A percentile compares a stretch with the other conserved stretches of the same genome.
phyloP scores from a whole-genome alignment of 345 rosid species.

The Xanthoceras sorbifolium region DNA sequence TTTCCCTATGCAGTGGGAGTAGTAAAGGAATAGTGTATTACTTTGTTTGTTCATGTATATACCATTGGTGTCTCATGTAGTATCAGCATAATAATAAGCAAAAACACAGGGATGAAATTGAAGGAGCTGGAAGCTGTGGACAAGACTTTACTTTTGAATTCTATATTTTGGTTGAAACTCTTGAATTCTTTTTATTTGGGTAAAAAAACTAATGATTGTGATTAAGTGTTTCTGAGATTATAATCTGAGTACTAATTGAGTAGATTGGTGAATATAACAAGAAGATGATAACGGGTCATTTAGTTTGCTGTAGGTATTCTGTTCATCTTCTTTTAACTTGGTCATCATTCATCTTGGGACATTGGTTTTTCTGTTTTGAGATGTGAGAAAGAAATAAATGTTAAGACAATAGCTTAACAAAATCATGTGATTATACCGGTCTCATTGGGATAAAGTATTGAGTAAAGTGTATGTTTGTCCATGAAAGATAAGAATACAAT shows the following conservation, averaged over 20 bases:
- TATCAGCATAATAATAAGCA: neutral
- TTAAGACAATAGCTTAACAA: too few relatives aligned
- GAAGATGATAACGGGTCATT: too few relatives aligned
- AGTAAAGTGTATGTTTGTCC: neutral
- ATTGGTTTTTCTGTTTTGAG: neutral
- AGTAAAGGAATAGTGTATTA: neutral
- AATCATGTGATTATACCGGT: neutral
- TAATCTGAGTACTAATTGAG: too few relatives aligned
- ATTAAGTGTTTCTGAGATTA: constrained; percentile 1
- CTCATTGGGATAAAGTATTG: neutral
- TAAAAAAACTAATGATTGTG: neutral
- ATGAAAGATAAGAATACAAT: neutral
- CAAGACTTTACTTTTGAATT: neutral
- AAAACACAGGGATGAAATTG: neutral
- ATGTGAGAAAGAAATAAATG: neutral
- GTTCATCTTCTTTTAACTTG: too few relatives aligned
- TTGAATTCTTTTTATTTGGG: neutral
- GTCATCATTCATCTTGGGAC: too few relatives aligned
- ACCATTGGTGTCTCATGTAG: neutral
- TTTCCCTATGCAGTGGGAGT: neutral
- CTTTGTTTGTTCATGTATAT: neutral
- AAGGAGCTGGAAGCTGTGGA: neutral
- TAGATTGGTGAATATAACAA: too few relatives aligned
- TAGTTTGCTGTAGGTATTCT: too few relatives aligned
- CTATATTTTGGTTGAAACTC: neutral